Evolutionary conservation across 78 protist genomes (phyloP).

Genomic region (Pigoraptor vietnamica): DNA sequence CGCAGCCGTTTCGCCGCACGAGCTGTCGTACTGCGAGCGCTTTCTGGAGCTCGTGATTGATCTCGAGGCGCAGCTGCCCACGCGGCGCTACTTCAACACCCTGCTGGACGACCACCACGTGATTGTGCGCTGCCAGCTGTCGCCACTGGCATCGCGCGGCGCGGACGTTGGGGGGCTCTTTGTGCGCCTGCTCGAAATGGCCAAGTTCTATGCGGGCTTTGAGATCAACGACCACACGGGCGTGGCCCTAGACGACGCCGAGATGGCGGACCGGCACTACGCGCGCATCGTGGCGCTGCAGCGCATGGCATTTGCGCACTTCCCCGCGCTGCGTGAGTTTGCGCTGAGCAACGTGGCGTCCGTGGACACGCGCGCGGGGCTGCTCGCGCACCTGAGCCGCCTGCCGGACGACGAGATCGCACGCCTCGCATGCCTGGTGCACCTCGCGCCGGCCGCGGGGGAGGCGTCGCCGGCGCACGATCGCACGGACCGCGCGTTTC

Average conservation of each 20-base stretch:
- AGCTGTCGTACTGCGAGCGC: conserved; percentile 22
- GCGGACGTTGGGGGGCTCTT: conserved; percentile 18
- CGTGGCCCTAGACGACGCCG: conserved; percentile 54
- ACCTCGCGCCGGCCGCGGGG: neutral
- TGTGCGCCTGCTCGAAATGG: conserved; percentile 33
- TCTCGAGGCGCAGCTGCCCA: conserved; percentile 74
- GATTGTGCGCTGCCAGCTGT: conserved; percentile 20
- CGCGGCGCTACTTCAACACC: conserved; percentile 72
- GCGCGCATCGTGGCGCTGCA: conserved; percentile 50
- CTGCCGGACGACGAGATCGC: conserved; percentile 18
- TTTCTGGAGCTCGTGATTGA: conserved; percentile 70
- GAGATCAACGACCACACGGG: conserved; percentile 80
- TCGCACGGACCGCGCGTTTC: neutral
- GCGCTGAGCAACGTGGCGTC: conserved; percentile 58
- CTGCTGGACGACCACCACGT: conserved; percentile 22
- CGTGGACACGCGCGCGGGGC: conserved; percentile 20
- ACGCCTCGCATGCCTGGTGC: neutral
- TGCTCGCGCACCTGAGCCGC: conserved; percentile 18
- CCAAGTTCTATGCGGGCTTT: conserved; percentile 45
- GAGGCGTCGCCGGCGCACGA: neutral
- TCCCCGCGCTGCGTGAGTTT: conserved; percentile 49
- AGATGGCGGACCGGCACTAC: conserved; percentile 45
- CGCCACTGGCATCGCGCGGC: neutral
- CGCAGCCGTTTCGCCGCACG: neutral
- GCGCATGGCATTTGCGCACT: conserved; percentile 38